These are phyloP conservation scores for Tephrocybe sp. DNA, from an alignment of 768 basidiomycete species.

Conservation along the genomic window DNA sequence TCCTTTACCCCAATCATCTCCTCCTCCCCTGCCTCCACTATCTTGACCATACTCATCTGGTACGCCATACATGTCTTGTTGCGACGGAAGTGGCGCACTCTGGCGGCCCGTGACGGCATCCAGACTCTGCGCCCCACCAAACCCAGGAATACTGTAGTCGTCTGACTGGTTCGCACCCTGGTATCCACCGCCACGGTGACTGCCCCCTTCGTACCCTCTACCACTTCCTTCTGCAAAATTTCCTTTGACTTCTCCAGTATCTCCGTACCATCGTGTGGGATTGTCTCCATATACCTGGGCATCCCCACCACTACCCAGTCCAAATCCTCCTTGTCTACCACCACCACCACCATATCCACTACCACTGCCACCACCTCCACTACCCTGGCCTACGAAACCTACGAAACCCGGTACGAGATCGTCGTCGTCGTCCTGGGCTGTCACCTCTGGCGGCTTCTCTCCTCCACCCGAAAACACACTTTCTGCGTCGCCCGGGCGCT, in stretches of 20 bases:
- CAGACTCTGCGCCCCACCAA: constrained; percentile 35
- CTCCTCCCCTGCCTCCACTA: constrained; percentile 30
- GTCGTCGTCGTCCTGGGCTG: constrained; percentile 71
- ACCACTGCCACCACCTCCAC: constrained; percentile 17
- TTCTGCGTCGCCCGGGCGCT: constrained; percentile 80
- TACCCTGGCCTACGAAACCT: constrained; percentile 36
- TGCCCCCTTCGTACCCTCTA: constrained; percentile 13
- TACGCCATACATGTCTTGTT: constrained; percentile 48
- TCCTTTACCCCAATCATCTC: constrained; percentile 31
- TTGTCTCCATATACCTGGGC: constrained; percentile 8
- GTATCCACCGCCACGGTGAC: constrained; percentile 16
- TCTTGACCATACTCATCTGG: constrained; percentile 38
- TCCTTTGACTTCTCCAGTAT: constrained; percentile 30
- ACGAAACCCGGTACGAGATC: constrained; percentile 74
- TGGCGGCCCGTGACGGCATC: constrained; percentile 22
- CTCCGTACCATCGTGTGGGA: constrained; percentile 11
- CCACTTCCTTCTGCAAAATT: constrained; percentile 14
- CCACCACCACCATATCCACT: constrained; percentile 38
- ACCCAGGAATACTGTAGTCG: constrained; percentile 57
- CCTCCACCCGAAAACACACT: constrained; percentile 78
- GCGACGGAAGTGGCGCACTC: constrained; percentile 33
- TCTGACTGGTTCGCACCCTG: constrained; percentile 23
- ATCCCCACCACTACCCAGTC: background rate
- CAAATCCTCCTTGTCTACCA: constrained; percentile 1
- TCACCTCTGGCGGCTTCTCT: constrained; percentile 77